A percentile compares a stretch with the other conserved stretches of the same genome.
These are phyloP conservation scores for Lathyrus oleraceus DNA, from an alignment of 306 rosid genomes.

Conservation along the genomic window DNA sequence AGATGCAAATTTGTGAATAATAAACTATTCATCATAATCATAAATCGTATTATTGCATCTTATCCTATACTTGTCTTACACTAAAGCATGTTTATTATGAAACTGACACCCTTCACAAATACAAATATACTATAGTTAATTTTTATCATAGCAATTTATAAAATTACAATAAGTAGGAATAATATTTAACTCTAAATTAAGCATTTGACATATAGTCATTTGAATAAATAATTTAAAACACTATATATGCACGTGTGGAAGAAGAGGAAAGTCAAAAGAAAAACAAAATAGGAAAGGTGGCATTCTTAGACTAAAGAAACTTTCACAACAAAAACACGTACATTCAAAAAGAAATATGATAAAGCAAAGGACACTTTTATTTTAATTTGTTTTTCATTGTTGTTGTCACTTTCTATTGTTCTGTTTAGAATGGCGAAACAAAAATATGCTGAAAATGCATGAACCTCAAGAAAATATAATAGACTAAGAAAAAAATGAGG, in stretches of 20 bases:
- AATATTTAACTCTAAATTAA: too few relatives aligned
- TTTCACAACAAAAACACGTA: not conserved
- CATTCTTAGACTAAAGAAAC: conserved; percentile 29
- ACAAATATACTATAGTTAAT: not conserved
- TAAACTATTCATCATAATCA: conserved; percentile 25
- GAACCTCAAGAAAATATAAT: not conserved
- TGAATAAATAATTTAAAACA: too few relatives aligned
- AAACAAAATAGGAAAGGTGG: conserved; percentile 27
- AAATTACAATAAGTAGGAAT: too few relatives aligned
- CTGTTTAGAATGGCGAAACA: conserved; percentile 34
- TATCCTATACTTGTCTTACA: conserved; percentile 27
- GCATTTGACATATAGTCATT: too few relatives aligned
- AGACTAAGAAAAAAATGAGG: conserved; percentile 14
- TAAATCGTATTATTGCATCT: conserved; percentile 26
- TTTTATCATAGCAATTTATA: too few relatives aligned
- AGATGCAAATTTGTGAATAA: conserved; percentile 11
- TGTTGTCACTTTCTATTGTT: conserved; percentile 29
- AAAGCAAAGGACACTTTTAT: not conserved
- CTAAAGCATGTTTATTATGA: not conserved
- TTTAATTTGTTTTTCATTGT: not conserved
- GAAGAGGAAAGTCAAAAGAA: conserved; percentile 9
- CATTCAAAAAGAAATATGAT: not conserved
- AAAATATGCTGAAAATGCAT: conserved; percentile 38
- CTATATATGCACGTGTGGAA: conserved; percentile 35
- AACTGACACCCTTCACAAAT: not conserved